phyloP scores from a whole-genome alignment of 1,139 yeast species.

The Yamadazyma jaroonii region DNA sequence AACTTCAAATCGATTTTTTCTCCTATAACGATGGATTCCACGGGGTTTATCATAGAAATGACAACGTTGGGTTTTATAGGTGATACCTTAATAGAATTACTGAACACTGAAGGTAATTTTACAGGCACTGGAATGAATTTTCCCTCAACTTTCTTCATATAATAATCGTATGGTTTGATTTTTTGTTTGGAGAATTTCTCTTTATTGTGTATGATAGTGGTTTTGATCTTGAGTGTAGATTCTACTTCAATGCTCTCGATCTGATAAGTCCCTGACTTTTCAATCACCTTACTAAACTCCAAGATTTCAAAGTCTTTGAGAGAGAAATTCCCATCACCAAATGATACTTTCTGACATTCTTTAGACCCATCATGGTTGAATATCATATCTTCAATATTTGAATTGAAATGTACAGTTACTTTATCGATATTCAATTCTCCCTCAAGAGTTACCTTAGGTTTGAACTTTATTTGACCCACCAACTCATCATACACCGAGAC shows the following conservation, averaged over 20 bases:
- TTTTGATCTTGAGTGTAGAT: conserved; percentile 3
- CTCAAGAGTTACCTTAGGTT: conserved; percentile 3
- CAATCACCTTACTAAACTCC: conserved; percentile 23
- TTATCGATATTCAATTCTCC: conserved; percentile 3
- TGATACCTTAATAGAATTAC: conserved; percentile 13
- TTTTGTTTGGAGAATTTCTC: background rate
- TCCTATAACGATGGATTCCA: conserved; percentile 22
- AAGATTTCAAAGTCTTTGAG: conserved; percentile 10
- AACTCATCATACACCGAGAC: conserved; percentile 12
- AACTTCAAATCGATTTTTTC: conserved; percentile 26
- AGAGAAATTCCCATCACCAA: conserved; percentile 5
- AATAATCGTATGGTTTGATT: conserved; percentile 6
- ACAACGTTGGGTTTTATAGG: conserved; percentile 23
- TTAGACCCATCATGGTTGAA: conserved; percentile 2
- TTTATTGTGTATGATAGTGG: conserved; percentile 3
- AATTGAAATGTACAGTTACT: conserved; percentile 6
- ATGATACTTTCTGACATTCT: background rate
- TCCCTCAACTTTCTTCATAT: conserved; percentile 7
- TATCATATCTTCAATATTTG: background rate
- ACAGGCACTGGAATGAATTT: conserved; percentile 9
- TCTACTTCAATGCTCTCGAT: conserved; percentile 19
- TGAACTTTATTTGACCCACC: conserved; percentile 10
- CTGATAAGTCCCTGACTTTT: conserved; percentile 22
- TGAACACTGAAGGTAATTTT: conserved; percentile 4
- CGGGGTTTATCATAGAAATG: conserved; percentile 10